phyloP scores from a whole-genome alignment of 805 yeast species.

The Kregervanrija delftensis region DNA sequence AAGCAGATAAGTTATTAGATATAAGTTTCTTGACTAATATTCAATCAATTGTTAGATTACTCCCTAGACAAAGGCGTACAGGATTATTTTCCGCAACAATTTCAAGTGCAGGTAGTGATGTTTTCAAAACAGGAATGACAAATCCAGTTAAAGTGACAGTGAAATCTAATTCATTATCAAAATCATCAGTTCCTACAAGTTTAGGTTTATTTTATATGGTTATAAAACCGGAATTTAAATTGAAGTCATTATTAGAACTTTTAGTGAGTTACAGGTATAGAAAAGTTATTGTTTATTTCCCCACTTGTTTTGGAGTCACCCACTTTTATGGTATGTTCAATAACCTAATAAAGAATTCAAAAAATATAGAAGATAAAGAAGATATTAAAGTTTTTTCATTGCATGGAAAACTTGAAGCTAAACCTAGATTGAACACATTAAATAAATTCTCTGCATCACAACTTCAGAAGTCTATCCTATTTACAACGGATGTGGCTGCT shows the following conservation, averaged over 20 bases:
- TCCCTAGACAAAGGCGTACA: slow-evolving; percentile 90
- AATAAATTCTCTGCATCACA: slow-evolving; percentile 46
- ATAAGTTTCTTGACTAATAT: slow-evolving; percentile 66
- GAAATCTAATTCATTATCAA: slow-evolving; percentile 35
- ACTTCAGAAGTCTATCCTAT: slow-evolving; percentile 48
- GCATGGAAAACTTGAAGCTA: slow-evolving; percentile 87
- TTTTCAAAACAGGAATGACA: slow-evolving; percentile 84
- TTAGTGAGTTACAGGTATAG: slow-evolving; percentile 50
- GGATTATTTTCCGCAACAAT: slow-evolving; percentile 94
- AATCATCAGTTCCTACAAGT: slow-evolving; percentile 49
- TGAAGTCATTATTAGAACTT: slow-evolving; percentile 50
- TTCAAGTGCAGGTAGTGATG: slow-evolving; percentile 67
- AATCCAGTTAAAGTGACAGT: slow-evolving; percentile 89
- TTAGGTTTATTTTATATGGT: slow-evolving; percentile 56
- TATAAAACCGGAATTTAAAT: slow-evolving; percentile 52
- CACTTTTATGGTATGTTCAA: slow-evolving; percentile 59
- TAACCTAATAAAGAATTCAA: slow-evolving; percentile 28
- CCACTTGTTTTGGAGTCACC: slow-evolving; percentile 82
- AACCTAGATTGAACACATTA: slow-evolving; percentile 69
- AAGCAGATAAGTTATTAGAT: slow-evolving; percentile 87
- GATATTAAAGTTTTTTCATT: slow-evolving; percentile 51
- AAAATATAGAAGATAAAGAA: slow-evolving; percentile 5
- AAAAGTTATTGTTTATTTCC: slow-evolving; percentile 85
- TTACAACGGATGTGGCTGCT: slow-evolving; percentile 98
- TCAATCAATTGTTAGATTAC: slow-evolving; percentile 51